phyloP scores from a whole-genome alignment of 1,139 yeast species.

The Sporopachydermia cereana region DNA sequence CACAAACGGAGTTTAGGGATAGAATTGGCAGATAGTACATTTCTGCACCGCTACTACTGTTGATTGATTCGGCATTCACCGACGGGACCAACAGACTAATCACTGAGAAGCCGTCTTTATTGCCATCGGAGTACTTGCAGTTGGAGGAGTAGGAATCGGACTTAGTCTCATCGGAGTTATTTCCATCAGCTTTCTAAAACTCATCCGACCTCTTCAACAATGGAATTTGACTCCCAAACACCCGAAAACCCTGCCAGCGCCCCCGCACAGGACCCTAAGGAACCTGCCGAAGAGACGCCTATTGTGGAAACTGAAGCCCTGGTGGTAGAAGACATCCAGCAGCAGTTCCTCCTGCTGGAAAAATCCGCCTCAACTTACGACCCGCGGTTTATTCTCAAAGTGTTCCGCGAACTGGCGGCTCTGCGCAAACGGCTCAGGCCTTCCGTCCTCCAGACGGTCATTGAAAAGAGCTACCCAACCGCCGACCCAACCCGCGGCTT shows the following conservation, averaged over 20 bases:
- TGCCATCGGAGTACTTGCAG: too few species aligned
- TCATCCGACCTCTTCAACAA: not conserved
- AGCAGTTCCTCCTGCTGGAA: conserved; percentile 41
- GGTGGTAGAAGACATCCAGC: conserved; percentile 32
- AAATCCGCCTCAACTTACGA: conserved; percentile 73
- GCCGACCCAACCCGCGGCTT: conserved; percentile 33
- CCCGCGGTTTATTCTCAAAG: conserved; percentile 77
- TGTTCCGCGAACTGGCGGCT: conserved; percentile 70
- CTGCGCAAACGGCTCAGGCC: conserved; percentile 54
- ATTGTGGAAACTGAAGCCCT: not conserved
- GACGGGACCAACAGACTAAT: too few species aligned
- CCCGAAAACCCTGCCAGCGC: not conserved
- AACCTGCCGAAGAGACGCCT: not conserved
- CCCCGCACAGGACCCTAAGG: not conserved
- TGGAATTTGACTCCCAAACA: not conserved
- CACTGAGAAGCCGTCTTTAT: too few species aligned
- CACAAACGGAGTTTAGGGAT: too few species aligned
- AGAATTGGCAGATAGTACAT: too few species aligned
- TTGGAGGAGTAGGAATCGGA: too few species aligned
- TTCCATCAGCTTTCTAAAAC: not conserved
- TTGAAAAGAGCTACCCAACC: conserved; percentile 42
- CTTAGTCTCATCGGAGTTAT: too few species aligned
- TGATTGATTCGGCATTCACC: too few species aligned
- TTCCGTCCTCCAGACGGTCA: conserved; percentile 40
- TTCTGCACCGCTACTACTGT: too few species aligned